Conservation (phyloP, 805 yeast species). For the Metschnikowia aberdeeniae region DNA sequence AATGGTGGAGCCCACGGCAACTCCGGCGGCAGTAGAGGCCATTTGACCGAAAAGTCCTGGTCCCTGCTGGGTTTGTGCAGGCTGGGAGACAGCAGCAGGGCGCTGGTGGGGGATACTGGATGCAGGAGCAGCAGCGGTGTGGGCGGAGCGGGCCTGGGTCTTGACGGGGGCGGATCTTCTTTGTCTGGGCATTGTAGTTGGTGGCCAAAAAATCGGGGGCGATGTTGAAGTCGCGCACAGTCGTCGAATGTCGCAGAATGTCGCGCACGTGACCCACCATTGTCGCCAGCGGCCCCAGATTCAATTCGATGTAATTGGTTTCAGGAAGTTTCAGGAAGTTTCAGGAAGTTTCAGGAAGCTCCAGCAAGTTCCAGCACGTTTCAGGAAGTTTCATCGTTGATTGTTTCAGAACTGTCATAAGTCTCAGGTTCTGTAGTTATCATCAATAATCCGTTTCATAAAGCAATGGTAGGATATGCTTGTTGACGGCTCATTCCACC, state of each 20-base stretch:
- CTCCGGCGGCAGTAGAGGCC: constrained; percentile 99
- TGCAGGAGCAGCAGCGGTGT: constrained; percentile 65
- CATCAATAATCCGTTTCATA: too few relatives aligned
- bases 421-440: too few relatives aligned
- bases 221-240: neutral
- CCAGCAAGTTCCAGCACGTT: too few relatives aligned
- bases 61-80: constrained; percentile 38
- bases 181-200: constrained; percentile 44
- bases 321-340: too few relatives aligned
- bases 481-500: too few relatives aligned
- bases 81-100: constrained; percentile 41
- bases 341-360: too few relatives aligned
- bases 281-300: neutral
- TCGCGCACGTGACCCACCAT: neutral
- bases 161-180: constrained; percentile 49
- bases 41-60: constrained; percentile 95
- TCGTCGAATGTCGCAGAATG: constrained; percentile 5
- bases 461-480: too few relatives aligned
- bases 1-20: constrained; percentile 95
- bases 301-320: too few relatives aligned
- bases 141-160: constrained; percentile 63
- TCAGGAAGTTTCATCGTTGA: too few relatives aligned
- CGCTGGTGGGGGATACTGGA: constrained; percentile 18
- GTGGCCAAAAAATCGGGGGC: constrained; percentile 1
- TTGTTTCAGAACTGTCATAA: too few relatives aligned